Conservation (phyloP, 1,139 yeast species). For the Suhomyces ambrosiae region DNA sequence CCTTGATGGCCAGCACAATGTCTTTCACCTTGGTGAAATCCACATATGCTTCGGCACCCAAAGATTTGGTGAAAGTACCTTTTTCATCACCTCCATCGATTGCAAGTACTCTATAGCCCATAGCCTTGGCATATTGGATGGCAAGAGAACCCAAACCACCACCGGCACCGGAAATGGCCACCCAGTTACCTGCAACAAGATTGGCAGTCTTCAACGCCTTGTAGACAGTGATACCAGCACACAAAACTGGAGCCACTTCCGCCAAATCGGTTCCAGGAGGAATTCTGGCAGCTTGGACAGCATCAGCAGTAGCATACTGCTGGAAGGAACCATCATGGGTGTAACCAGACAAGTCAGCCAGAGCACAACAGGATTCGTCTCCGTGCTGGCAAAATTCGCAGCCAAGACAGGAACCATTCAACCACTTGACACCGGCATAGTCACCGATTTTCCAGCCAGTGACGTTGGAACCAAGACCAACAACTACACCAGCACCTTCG, state of each 20-base stretch:
- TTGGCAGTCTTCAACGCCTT: constrained; percentile 76
- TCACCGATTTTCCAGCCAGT: constrained; percentile 74
- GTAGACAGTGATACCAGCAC: constrained; percentile 86
- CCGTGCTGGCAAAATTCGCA: constrained; percentile 74
- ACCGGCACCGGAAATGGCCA: constrained; percentile 79
- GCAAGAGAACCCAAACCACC: constrained; percentile 86
- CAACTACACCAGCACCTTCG: constrained; percentile 87
- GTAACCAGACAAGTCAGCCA: constrained; percentile 74
- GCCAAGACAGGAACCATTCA: constrained; percentile 70
- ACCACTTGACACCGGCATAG: constrained; percentile 73
- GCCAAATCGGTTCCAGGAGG: constrained; percentile 39
- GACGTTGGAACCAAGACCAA: constrained; percentile 68
- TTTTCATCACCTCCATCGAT: constrained; percentile 77
- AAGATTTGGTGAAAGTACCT: constrained; percentile 51
- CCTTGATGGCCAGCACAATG: constrained; percentile 30
- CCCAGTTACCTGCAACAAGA: constrained; percentile 73
- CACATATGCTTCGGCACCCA: constrained; percentile 72
- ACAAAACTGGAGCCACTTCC: constrained; percentile 44
- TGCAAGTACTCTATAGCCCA: constrained; percentile 77
- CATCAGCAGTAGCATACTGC: constrained; percentile 71
- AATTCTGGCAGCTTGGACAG: constrained; percentile 41
- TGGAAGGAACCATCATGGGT: constrained; percentile 85
- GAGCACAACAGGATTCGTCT: constrained; percentile 68
- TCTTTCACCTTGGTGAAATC: constrained; percentile 60
- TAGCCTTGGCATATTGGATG: constrained; percentile 77